phyloP scores from a whole-genome alignment of 768 basidiomycete species.

The Panellus pusillus region DNA sequence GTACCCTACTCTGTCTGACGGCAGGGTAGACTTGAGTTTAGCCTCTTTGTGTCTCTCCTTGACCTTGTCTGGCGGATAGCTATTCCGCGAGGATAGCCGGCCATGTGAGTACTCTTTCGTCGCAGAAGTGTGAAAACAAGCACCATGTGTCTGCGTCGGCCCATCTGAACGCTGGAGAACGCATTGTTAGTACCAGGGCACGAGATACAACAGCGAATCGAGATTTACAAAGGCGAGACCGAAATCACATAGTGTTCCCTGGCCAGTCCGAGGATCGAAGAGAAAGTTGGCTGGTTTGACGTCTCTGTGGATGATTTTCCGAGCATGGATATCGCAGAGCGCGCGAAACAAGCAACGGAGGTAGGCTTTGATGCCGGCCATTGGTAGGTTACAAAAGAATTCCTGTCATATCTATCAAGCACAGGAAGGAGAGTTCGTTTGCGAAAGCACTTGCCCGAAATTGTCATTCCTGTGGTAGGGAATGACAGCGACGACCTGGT shows the following conservation, averaged over 20 bases:
- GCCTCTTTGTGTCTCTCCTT: constrained; percentile 63
- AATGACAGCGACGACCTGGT: constrained; percentile 93
- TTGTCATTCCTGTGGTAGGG: constrained; percentile 92
- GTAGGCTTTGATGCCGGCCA: constrained; percentile 82
- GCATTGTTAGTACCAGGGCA: neutral
- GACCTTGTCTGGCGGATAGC: constrained; percentile 49
- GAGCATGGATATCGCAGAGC: constrained; percentile 81
- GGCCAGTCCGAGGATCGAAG: constrained; percentile 80
- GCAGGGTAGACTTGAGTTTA: constrained; percentile 48
- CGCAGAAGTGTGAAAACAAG: constrained; percentile 79
- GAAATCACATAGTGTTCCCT: constrained; percentile 91
- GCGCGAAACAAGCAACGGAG: constrained; percentile 91
- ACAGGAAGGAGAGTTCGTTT: neutral
- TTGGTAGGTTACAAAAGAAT: constrained; percentile 73
- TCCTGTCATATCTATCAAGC: constrained; percentile 43
- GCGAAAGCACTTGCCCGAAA: constrained; percentile 70
- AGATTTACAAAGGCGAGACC: constrained; percentile 82
- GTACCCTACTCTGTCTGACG: constrained; percentile 76
- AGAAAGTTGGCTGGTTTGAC: constrained; percentile 98
- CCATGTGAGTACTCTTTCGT: constrained; percentile 70
- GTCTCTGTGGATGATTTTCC: constrained; percentile 92
- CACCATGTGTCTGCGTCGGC: constrained; percentile 42
- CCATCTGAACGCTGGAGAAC: constrained; percentile 54
- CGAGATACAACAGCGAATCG: neutral
- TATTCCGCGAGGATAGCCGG: constrained; percentile 39